phyloP scores from a whole-genome alignment of 257 asterid genomes.

The Agastache rugosa region DNA sequence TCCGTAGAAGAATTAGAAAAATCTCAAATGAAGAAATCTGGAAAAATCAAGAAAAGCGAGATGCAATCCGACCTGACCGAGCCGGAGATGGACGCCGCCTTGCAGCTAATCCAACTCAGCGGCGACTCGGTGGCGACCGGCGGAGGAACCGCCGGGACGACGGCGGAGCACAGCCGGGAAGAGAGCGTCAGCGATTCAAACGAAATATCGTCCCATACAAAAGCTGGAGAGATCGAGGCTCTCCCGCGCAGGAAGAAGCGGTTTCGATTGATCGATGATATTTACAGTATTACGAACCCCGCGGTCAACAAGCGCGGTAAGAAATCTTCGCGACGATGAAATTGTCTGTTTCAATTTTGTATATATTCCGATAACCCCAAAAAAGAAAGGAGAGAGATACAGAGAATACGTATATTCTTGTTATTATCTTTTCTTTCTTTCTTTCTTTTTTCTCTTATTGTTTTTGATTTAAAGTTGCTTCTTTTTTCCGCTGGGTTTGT shows the following conservation, averaged over 20 bases:
- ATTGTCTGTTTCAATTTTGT: slow-evolving; percentile 25
- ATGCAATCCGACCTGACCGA: slow-evolving; percentile 47
- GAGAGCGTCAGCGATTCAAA: slow-evolving; percentile 56
- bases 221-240: slow-evolving; percentile 5
- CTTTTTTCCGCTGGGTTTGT: neutral
- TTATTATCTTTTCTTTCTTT: neutral
- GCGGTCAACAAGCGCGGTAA: slow-evolving; percentile 37
- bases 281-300: slow-evolving; percentile 51
- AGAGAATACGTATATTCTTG: neutral
- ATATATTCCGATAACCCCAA: neutral
- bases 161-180: slow-evolving; percentile 44
- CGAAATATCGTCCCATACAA: slow-evolving; percentile 53
- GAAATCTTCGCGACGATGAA: slow-evolving; percentile 32
- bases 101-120: slow-evolving; percentile 78
- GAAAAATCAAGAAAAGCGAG: slow-evolving; percentile 35
- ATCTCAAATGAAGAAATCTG: slow-evolving; percentile 42
- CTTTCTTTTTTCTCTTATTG: neutral
- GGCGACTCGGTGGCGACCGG: slow-evolving; percentile 55
- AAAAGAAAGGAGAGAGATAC: neutral
- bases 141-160: slow-evolving; percentile 36
- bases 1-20: neutral
- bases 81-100: slow-evolving; percentile 71
- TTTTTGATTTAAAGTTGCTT: neutral
- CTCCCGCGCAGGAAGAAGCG: slow-evolving; percentile 44
- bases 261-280: slow-evolving; percentile 55